Conservation (phyloP, 2,329 filamentous ascomycete species). For the Raffaelea albimanens region DNA sequence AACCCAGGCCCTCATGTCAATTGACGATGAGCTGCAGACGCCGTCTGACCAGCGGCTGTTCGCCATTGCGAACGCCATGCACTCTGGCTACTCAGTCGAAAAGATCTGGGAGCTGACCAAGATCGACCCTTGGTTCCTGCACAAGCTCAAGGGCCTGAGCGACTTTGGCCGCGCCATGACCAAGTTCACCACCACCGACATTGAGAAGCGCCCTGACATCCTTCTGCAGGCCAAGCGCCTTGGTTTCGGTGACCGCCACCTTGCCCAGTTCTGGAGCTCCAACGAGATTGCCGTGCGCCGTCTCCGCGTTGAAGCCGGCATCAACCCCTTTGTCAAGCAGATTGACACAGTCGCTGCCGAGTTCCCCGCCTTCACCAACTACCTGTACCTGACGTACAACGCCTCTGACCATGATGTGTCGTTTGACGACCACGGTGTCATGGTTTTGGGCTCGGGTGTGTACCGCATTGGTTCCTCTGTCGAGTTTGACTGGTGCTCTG, state of each 20-base stretch:
- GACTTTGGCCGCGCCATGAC: constrained; percentile 78
- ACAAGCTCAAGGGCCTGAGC: constrained; percentile 81
- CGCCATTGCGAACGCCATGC: constrained; percentile 96
- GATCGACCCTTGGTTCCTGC: constrained; percentile 98
- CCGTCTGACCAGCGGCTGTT: constrained; percentile 96
- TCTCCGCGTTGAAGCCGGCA: constrained; percentile 73
- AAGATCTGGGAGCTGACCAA: constrained; percentile 98
- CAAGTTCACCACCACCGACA: constrained; percentile 54
- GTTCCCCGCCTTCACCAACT: constrained; percentile 91
- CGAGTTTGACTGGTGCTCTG: constrained; percentile 98
- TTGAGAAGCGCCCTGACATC: constrained; percentile 52
- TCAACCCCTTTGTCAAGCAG: constrained; percentile 89
- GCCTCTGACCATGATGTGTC: constrained; percentile 72
- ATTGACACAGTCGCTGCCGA: constrained; percentile 98
- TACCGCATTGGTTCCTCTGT: constrained; percentile 97
- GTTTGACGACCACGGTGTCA: constrained; percentile 85
- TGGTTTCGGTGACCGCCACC: constrained; percentile 87
- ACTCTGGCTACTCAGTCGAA: constrained; percentile 83
- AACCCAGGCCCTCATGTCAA: constrained; percentile 85
- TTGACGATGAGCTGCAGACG: constrained; percentile 92
- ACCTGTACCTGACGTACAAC: constrained; percentile 94
- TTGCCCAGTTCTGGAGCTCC: constrained; percentile 88
- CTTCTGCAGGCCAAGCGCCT: constrained; percentile 83
- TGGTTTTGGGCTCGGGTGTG: constrained; percentile 92
- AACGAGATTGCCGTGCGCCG: constrained; percentile 87